Conservation (phyloP, 352 stramenopile species). For the Pythium dissotocum region DNA sequence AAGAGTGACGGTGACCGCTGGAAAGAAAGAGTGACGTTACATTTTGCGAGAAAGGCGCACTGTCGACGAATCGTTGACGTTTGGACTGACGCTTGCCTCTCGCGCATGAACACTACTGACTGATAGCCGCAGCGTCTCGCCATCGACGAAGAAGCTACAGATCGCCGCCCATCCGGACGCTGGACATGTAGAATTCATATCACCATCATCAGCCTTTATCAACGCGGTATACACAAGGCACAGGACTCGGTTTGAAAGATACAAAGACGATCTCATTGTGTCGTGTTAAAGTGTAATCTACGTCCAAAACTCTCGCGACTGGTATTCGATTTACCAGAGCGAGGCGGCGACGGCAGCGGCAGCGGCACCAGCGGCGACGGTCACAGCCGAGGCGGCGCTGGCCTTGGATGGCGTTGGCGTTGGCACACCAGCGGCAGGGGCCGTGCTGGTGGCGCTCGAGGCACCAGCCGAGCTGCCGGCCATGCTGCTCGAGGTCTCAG, state of each 20-base stretch:
- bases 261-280: background rate
- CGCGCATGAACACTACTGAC: too few relatives aligned
- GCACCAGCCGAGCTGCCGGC: background rate
- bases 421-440: background rate
- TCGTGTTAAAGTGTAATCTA: background rate
- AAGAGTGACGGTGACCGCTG: background rate
- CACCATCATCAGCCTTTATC: too few relatives aligned
- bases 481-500: too few relatives aligned
- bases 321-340: background rate
- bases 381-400: constrained; percentile 1
- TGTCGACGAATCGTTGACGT: too few relatives aligned
- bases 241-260: background rate
- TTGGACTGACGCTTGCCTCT: too few relatives aligned
- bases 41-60: too few relatives aligned
- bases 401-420: constrained; percentile 5
- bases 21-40: too few relatives aligned
- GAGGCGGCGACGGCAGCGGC: constrained; percentile 19
- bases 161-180: too few relatives aligned
- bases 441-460: background rate
- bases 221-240: too few relatives aligned
- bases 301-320: background rate
- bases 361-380: constrained; percentile 2
- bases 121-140: too few relatives aligned
- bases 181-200: too few relatives aligned
- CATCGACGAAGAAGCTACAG: too few relatives aligned